Evolutionary conservation across 2,329 filamentous ascomycete species (phyloP).

Genomic region (Penicillium frequentans): DNA sequence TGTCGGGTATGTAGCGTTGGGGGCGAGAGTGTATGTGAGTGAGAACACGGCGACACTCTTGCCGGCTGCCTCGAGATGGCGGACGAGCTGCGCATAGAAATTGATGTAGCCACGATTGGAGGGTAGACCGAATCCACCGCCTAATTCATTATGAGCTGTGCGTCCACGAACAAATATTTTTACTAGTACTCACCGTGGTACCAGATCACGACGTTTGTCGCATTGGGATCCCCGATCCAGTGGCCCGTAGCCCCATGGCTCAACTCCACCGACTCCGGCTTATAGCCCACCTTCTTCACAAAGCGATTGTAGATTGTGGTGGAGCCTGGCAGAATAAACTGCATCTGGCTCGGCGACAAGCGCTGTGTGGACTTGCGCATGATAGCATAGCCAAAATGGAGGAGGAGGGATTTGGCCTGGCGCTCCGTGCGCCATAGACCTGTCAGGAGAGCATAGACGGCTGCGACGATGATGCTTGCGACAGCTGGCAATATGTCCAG

Average conservation of each 20-base stretch:
- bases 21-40: conserved; percentile 60
- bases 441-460: conserved; percentile 30
- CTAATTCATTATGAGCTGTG: conserved; percentile 28
- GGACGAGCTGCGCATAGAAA: conserved; percentile 48
- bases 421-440: conserved; percentile 28
- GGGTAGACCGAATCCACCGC: conserved; percentile 58
- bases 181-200: conserved; percentile 4
- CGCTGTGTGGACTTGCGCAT: conserved; percentile 33
- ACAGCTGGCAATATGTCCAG: conserved; percentile 36
- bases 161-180: neutral
- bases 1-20: conserved; percentile 44
- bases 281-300: conserved; percentile 22
- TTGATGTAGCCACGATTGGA: conserved; percentile 49
- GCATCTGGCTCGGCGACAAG: conserved; percentile 31
- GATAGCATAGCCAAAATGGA: conserved; percentile 38
- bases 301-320: conserved; percentile 32
- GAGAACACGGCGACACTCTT: conserved; percentile 53
- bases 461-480: conserved; percentile 25
- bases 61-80: conserved; percentile 42
- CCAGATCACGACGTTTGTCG: conserved; percentile 40
- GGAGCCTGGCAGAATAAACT: conserved; percentile 28
- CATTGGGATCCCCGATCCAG: conserved; percentile 39
- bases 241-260: conserved; percentile 37
- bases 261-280: conserved; percentile 31
- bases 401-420: conserved; percentile 30